Base-by-base conservation (phyloP, 2,329 filamentous ascomycete species). In the Metarhizium robertsii region DNA sequence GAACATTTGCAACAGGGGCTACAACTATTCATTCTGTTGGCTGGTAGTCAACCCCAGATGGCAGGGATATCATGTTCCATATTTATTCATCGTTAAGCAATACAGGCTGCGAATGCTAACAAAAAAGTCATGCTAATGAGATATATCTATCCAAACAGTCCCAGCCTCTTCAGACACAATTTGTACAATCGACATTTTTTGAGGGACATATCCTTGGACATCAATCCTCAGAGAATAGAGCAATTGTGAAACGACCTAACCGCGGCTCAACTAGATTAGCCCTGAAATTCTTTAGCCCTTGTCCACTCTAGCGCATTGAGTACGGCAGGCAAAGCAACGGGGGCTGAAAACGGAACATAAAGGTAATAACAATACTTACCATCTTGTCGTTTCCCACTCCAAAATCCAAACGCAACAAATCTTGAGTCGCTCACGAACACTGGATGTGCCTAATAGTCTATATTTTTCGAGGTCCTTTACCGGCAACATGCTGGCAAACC, bases 401-500 rank as follows among this genome's bases (percentile, higher is more conserved):
- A 81, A 73, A 58, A 92, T 86, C 91, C 91, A 96, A 45, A 73
- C 73, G 52, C 86, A 88, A 58, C 88, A 90, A 52, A 95, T 86
- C 73, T 95, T 95, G 55, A 96, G 71, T 55, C 92, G 77, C 64
- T 91, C 84, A 57, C 92, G 78, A 4, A 95, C 90, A 61, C 88
- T 92, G 3, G 78, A 85, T 5, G 86, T 87, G 13, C 77, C 77
- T 14, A 96, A 72, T 20, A 96, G 73, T 13, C 80, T 77, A 61
- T 95, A 95, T 67, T 92, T 95, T 63, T 94, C 87, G 32, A 83
- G 74, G 30, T 94, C 88, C 14, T 81, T 79, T 42, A 94, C 84
- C 0, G 90, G 90, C 13, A 95, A 71, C 20, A 94, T 84, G 64
- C 84, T 89, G 10, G 88, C 91, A 61, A 96, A 87, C 92, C 92